These are phyloP conservation scores for Wickerhamomyces bovis DNA, from an alignment of 805 yeast genomes.

Conservation along the genomic window DNA sequence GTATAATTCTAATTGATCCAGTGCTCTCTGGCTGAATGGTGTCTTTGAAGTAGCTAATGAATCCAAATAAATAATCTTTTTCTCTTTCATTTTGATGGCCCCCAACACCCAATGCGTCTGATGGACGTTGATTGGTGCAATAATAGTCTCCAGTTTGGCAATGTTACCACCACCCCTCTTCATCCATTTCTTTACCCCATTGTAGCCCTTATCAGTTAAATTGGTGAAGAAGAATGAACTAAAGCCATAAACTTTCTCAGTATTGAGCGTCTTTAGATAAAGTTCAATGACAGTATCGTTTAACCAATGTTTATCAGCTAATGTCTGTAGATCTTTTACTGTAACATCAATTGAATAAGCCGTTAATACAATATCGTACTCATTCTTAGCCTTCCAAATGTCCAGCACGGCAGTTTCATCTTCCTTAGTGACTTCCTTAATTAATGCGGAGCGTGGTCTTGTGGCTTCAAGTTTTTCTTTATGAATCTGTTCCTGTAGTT, in stretches of 20 bases:
- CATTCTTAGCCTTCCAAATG: slow-evolving; percentile 23
- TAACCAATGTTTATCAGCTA: slow-evolving; percentile 72
- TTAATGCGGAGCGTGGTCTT: slow-evolving; percentile 17
- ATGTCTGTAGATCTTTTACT: slow-evolving; percentile 63
- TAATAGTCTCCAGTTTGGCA: slow-evolving; percentile 53
- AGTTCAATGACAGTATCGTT: slow-evolving; percentile 89
- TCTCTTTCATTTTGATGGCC: slow-evolving; percentile 56
- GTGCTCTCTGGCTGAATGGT: slow-evolving; percentile 29
- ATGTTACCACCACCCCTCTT: slow-evolving; percentile 67
- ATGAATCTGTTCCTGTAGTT: slow-evolving; percentile 29
- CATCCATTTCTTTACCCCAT: slow-evolving; percentile 81
- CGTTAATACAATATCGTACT: slow-evolving; percentile 23
- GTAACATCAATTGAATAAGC: slow-evolving; percentile 50
- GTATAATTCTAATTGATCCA: slow-evolving; percentile 51
- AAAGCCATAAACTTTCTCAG: slow-evolving; percentile 52
- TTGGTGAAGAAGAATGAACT: slow-evolving; percentile 86
- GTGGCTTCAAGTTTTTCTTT: slow-evolving; percentile 27
- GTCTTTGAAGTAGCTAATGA: slow-evolving; percentile 50
- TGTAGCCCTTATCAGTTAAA: slow-evolving; percentile 65
- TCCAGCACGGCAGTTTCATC: slow-evolving; percentile 22
- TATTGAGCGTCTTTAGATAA: slow-evolving; percentile 43
- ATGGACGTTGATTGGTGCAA: slow-evolving; percentile 81
- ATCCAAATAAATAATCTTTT: slow-evolving; percentile 67
- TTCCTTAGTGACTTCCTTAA: slow-evolving; percentile 21
- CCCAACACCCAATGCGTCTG: slow-evolving; percentile 92